A percentile compares a stretch with the other conserved stretches of the same genome.
These are phyloP conservation scores for Mortierella sp. DNA, from an alignment of 371 early-diverging fungal genomes.

Conservation along the genomic window DNA sequence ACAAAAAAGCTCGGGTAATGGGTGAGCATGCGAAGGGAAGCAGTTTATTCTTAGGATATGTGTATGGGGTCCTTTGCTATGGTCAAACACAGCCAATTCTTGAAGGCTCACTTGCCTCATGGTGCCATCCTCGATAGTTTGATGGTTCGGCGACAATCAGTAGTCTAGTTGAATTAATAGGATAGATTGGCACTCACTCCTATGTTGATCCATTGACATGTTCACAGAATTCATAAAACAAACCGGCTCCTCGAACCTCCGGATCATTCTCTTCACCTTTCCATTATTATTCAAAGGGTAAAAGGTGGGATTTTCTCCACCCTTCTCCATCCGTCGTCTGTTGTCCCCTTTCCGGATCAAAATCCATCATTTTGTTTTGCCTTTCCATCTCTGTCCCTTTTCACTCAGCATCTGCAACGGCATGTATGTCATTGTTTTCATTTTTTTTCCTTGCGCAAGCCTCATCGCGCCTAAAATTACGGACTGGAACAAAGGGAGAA, in stretches of 20 bases:
- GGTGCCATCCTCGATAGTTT: not conserved
- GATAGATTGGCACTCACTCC: too few relatives aligned
- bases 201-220: too few relatives aligned
- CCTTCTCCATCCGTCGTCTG: not conserved
- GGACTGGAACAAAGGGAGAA: not conserved
- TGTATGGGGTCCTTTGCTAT: not conserved
- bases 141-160: too few relatives aligned
- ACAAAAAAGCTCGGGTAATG: constrained; percentile 3
- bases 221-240: too few relatives aligned
- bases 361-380: too few relatives aligned
- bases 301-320: too few relatives aligned
- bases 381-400: not conserved
- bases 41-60: constrained; percentile 7
- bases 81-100: not conserved
- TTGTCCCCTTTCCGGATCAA: not conserved
- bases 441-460: not conserved
- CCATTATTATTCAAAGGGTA: too few relatives aligned
- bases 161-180: too few relatives aligned
- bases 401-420: too few relatives aligned
- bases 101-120: not conserved
- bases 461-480: not conserved
- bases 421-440: not conserved
- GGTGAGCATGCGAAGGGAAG: not conserved
- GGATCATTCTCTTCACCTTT: too few relatives aligned
- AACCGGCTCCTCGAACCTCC: too few relatives aligned